phyloP scores from a whole-genome alignment of 768 basidiomycete species.

The Amanita fuliginea region DNA sequence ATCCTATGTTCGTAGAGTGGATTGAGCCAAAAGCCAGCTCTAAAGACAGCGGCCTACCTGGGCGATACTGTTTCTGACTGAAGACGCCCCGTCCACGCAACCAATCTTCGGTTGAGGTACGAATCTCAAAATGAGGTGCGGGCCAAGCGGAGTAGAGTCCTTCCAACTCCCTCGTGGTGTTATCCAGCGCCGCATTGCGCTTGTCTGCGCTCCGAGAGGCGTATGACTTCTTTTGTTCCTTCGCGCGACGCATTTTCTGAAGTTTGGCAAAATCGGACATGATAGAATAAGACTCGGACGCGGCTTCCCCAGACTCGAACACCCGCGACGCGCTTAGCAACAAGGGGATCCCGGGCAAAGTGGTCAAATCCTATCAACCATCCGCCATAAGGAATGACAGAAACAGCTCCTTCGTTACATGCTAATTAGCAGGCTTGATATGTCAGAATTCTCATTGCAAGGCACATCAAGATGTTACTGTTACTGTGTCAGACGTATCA shows the following conservation, averaged over 20 bases:
- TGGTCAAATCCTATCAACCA: no score
- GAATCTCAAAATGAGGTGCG: background rate
- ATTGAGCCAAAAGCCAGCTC: background rate
- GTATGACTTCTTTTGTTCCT: slow-evolving; percentile 20
- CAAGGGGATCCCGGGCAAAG: no score
- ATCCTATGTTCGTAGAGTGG: background rate
- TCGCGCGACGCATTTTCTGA: slow-evolving; percentile 16
- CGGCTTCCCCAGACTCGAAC: no score
- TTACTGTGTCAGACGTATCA: background rate
- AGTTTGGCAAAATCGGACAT: slow-evolving; percentile 28
- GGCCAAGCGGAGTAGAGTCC: slow-evolving; percentile 1
- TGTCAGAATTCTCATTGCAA: no score
- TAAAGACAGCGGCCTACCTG: background rate
- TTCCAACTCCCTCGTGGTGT: background rate
- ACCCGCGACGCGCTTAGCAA: no score
- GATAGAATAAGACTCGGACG: background rate
- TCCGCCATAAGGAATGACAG: no score
- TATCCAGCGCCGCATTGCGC: background rate
- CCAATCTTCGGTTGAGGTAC: background rate
- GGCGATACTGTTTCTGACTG: background rate
- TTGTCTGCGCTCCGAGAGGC: slow-evolving; percentile 10
- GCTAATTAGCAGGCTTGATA: no score
- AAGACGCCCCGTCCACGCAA: slow-evolving; percentile 4
- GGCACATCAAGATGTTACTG: background rate
- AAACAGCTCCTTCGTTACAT: no score